phyloP scores from a whole-genome alignment of 139 green algal genomes.

The Volvox reticuliferus region DNA sequence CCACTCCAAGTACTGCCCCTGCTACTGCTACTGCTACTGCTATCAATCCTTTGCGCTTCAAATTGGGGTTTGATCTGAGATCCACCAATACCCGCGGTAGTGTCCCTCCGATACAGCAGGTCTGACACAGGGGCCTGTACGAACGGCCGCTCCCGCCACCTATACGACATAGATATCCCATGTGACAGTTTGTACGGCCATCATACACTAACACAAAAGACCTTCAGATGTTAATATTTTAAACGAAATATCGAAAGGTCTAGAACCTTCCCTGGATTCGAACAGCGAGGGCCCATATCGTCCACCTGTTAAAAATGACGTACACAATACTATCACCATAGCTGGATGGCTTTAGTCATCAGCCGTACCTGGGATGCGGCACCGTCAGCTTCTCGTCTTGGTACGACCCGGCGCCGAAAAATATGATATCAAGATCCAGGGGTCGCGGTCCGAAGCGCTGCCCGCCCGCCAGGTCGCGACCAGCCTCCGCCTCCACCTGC shows the following conservation, averaged over 20 bases:
- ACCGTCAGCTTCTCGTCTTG: slow-evolving; percentile 39
- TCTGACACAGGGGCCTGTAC: slow-evolving; percentile 85
- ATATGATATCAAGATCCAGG: slow-evolving; percentile 98
- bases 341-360: background rate
- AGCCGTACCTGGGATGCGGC: slow-evolving; percentile 57
- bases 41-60: background rate
- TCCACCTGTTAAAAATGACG: too few relatives aligned
- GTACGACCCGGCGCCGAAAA: slow-evolving; percentile 74
- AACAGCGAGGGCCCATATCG: too few relatives aligned
- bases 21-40: background rate
- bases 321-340: too few relatives aligned
- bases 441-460: slow-evolving; percentile 86
- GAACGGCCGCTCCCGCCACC: slow-evolving; percentile 90
- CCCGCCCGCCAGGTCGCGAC: slow-evolving; percentile 67
- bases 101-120: slow-evolving; percentile 56
- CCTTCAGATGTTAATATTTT: too few relatives aligned
- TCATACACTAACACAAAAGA: too few relatives aligned
- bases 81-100: background rate
- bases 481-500: slow-evolving; percentile 78
- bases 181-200: too few relatives aligned
- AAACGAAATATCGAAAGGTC: too few relatives aligned
- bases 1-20: background rate
- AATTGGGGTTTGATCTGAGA: background rate
- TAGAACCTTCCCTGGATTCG: too few relatives aligned
- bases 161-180: slow-evolving; percentile 2